Percentiles rank a stretch among this genome's conserved stretches.
Evolutionary conservation across 805 yeast species (phyloP).

Genomic region (Hermanozyma aechmeae): DNA sequence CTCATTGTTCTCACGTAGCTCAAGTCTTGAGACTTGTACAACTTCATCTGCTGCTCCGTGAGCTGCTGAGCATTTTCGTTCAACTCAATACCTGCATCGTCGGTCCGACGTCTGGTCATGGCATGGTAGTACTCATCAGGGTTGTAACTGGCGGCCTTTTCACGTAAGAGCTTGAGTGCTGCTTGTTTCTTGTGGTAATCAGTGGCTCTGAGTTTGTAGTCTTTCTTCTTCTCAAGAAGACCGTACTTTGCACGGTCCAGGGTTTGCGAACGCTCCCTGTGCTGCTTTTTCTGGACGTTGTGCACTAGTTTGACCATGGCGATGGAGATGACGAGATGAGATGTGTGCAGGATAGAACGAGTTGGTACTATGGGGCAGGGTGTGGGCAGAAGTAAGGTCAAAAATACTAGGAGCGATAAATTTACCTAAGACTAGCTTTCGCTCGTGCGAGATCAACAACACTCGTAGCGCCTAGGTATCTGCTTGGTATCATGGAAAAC

Average conservation of each 20-base stretch:
- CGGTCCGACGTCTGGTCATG: slow-evolving; percentile 67
- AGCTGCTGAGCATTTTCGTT: slow-evolving; percentile 48
- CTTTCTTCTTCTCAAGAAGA: slow-evolving; percentile 66
- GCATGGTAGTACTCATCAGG: slow-evolving; percentile 97
- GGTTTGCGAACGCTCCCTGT: slow-evolving; percentile 87
- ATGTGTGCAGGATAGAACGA: too few species aligned
- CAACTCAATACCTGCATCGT: slow-evolving; percentile 57
- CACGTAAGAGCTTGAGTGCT: slow-evolving; percentile 59
- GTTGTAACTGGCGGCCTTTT: slow-evolving; percentile 65
- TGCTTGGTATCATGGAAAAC: too few species aligned
- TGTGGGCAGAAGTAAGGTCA: too few species aligned
- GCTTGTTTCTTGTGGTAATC: slow-evolving; percentile 53
- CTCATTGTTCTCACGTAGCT: slow-evolving; percentile 76
- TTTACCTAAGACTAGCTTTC: too few species aligned
- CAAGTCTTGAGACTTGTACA: slow-evolving; percentile 84
- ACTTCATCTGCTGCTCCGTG: slow-evolving; percentile 65
- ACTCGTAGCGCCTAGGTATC: too few species aligned
- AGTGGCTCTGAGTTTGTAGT: slow-evolving; percentile 40
- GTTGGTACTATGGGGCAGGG: too few species aligned
- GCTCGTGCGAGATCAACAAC: too few species aligned
- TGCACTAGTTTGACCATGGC: slow-evolving; percentile 74
- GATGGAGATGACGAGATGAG: slow-evolving; percentile 1
- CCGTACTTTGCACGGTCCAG: slow-evolving; percentile 67
- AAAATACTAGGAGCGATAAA: too few species aligned
- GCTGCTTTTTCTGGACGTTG: slow-evolving; percentile 93